Evolutionary conservation across 1,139 yeast genomes (phyloP).

Genomic region (Candida sanyaensis): DNA sequence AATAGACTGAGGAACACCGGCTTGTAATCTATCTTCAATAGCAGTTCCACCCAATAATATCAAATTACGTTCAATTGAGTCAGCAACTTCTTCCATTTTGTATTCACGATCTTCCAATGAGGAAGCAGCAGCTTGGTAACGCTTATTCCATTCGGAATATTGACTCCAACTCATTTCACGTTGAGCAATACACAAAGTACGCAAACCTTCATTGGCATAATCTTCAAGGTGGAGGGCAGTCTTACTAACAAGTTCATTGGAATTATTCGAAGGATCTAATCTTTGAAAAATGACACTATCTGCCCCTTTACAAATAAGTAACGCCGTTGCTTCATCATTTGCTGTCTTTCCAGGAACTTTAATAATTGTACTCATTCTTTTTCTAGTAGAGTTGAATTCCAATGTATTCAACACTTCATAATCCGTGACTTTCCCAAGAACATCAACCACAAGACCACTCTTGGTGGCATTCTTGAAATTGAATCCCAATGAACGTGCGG

Average conservation of each 20-base stretch:
- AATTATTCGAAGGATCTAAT: conserved; percentile 42
- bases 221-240: conserved; percentile 84
- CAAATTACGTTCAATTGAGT: conserved; percentile 74
- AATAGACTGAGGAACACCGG: conserved; percentile 95
- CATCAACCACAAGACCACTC: conserved; percentile 64
- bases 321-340: conserved; percentile 39
- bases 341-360: conserved; percentile 25
- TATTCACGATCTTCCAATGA: conserved; percentile 78
- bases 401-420: conserved; percentile 75
- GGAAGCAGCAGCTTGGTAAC: conserved; percentile 75
- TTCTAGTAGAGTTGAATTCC: conserved; percentile 89
- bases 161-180: conserved; percentile 63
- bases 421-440: conserved; percentile 73
- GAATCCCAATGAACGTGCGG: conserved; percentile 92
- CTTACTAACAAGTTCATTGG: conserved; percentile 39
- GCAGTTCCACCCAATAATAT: conserved; percentile 92
- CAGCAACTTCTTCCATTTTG: conserved; percentile 74
- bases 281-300: conserved; percentile 87
- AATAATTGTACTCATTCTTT: conserved; percentile 65
- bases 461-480: conserved; percentile 77
- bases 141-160: conserved; percentile 66
- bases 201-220: conserved; percentile 94
- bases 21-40: conserved; percentile 92
- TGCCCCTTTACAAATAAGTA: conserved; percentile 77
- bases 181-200: conserved; percentile 92